These are phyloP conservation scores for Curvularia spicifera DNA, from an alignment of 2,329 filamentous ascomycete genomes.

Conservation along the genomic window DNA sequence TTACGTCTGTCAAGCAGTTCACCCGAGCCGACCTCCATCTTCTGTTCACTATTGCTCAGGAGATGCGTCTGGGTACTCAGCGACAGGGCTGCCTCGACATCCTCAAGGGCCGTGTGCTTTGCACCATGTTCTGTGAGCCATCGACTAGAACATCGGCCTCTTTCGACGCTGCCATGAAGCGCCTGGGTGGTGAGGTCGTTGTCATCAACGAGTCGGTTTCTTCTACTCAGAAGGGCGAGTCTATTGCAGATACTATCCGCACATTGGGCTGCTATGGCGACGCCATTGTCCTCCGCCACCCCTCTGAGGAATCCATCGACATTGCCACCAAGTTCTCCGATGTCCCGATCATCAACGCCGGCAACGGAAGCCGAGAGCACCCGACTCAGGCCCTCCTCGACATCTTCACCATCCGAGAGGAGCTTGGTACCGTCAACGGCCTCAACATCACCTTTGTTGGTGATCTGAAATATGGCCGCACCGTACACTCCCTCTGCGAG, in stretches of 20 bases:
- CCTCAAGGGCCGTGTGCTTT: constrained; percentile 83
- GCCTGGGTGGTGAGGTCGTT: constrained; percentile 86
- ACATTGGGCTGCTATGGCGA: constrained; percentile 95
- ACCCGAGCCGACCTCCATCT: constrained; percentile 85
- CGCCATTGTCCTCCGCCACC: constrained; percentile 94
- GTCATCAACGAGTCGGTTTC: constrained; percentile 82
- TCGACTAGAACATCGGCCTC: constrained; percentile 94
- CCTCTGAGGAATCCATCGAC: constrained; percentile 78
- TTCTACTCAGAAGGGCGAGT: constrained; percentile 92
- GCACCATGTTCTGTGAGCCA: constrained; percentile 96
- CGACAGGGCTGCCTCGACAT: constrained; percentile 87
- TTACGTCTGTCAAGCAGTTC: constrained; percentile 92
- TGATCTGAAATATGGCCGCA: constrained; percentile 89
- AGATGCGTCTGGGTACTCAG: constrained; percentile 96
- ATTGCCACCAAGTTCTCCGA: constrained; percentile 85
- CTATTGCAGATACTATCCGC: constrained; percentile 88
- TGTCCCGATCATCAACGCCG: constrained; percentile 95
- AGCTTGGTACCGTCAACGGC: constrained; percentile 92
- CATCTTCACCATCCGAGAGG: constrained; percentile 97
- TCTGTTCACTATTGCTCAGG: constrained; percentile 94
- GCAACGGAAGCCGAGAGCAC: constrained; percentile 94
- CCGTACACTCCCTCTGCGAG: constrained; percentile 94
- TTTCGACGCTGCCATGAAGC: constrained; percentile 98
- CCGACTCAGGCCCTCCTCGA: constrained; percentile 97
- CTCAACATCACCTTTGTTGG: constrained; percentile 95